Evolutionary conservation across 2,329 filamentous ascomycete species (phyloP), one percentile per base, ranked within the genome.

Genomic region (Alternaria arborescens): DNA sequence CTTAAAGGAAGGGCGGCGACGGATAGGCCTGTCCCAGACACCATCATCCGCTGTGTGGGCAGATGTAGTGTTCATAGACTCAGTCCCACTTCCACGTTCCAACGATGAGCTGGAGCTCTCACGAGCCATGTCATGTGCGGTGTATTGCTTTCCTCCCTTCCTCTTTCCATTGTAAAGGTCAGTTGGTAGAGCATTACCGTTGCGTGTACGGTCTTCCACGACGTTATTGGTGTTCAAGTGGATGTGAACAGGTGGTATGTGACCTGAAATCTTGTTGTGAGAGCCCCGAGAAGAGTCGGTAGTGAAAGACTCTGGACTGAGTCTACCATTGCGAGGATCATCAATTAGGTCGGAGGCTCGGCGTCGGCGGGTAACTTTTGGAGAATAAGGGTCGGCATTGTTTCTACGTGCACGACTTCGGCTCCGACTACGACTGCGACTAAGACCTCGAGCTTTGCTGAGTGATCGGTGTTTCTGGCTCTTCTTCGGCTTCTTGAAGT

Each of bases 81-180:
- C 63, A 1, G 68, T 72, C 24, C 69, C 70, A 40, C 71, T 74
- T 55, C 64, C 66, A 7, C 64, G 56, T 22, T 68, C 60, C 46
- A 52, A 65, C 3, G 67, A 74, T n/a, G 58, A 59, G 10, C 34
- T 26, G 5, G 55, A 58, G 32, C 5, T 52, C 16, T 59, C 58
- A 14, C 69, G 67, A 8, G 68, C 69, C 59, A 70, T 67, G 6
- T 59, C 54, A 20, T 69, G 66, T 1, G 64, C 47, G 4, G 32
- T 30, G 32, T 55, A 56, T 8, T 53, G 44, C 5, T 62, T 67
- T 18, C 61, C 61, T 10, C 52, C 3, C 47, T 60, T 67, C 7
- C 40, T 52, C 51, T 62, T 55, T 22, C 64, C 56, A 3, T 61
- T 65, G 2, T 59, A 55, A n/a, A 48, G 47, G 12, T 55, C 52